These are phyloP conservation scores for Anisodus acutangulus DNA, from an alignment of 257 asterid species.

Conservation along the genomic window DNA sequence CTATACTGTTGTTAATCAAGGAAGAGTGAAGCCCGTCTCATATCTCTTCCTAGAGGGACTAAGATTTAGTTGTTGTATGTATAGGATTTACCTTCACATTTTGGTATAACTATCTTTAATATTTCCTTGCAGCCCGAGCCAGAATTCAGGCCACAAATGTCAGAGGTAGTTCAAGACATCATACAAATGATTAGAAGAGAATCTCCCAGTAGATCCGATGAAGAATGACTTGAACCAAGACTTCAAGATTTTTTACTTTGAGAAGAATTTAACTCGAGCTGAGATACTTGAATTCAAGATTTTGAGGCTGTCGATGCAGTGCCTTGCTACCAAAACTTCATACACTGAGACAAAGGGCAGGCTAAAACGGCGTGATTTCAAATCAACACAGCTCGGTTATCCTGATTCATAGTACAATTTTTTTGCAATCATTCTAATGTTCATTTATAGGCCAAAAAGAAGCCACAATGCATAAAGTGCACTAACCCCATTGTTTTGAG, in stretches of 20 bases:
- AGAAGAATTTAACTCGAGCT: constrained; percentile 15
- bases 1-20: background rate
- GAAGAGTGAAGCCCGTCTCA: background rate
- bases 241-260: constrained; percentile 9
- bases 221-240: constrained; percentile 44
- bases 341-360: background rate
- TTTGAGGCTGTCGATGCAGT: background rate
- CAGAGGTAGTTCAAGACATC: constrained; percentile 91
- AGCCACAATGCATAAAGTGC: constrained; percentile 27
- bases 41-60: background rate
- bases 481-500: constrained; percentile 36
- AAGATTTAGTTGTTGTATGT: background rate
- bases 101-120: background rate
- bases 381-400: background rate
- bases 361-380: background rate
- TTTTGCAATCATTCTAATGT: constrained; percentile 26
- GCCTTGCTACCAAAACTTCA: constrained; percentile 32
- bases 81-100: constrained; percentile 26
- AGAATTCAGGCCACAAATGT: constrained; percentile 91
- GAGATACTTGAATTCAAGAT: background rate
- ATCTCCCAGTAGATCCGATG: constrained; percentile 68
- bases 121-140: constrained; percentile 71
- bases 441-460: constrained; percentile 26
- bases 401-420: constrained; percentile 28
- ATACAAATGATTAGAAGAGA: constrained; percentile 81